phyloP scores from a whole-genome alignment of 305 asterid species.

The Solanum chacoense region DNA sequence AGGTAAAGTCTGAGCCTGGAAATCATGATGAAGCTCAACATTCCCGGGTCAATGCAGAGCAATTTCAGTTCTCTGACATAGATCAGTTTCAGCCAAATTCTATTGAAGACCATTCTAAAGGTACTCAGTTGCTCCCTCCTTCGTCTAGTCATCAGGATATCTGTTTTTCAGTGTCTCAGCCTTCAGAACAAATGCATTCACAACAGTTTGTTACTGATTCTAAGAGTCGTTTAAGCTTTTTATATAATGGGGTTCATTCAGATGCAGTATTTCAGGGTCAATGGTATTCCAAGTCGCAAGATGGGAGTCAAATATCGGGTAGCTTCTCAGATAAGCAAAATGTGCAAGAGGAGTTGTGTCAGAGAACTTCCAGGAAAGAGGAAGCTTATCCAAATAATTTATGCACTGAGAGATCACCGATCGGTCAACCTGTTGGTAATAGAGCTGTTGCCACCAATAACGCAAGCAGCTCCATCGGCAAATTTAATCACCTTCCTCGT shows the following conservation, averaged over 20 bases:
- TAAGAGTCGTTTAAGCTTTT: constrained; percentile 28
- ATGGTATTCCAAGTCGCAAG: constrained; percentile 45
- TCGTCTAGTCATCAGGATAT: constrained; percentile 36
- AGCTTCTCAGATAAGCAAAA: constrained; percentile 32
- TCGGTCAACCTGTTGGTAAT: constrained; percentile 39
- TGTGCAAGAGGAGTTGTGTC: constrained; percentile 49
- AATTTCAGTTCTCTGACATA: constrained; percentile 45
- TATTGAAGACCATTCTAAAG: constrained; percentile 43
- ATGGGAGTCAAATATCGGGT: constrained; percentile 41
- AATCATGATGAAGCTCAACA: constrained; percentile 35
- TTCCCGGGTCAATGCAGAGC: constrained; percentile 43
- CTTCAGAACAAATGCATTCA: constrained; percentile 53
- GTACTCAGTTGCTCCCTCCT: constrained; percentile 32
- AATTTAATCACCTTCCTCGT: constrained; percentile 31
- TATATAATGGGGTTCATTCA: constrained; percentile 39
- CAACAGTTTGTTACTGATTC: constrained; percentile 45
- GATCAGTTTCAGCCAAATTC: constrained; percentile 44
- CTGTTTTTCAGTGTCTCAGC: constrained; percentile 29
- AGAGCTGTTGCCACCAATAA: constrained; percentile 40
- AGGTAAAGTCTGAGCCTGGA: constrained; percentile 47
- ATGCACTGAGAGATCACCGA: constrained; percentile 53
- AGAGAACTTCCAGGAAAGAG: constrained; percentile 48
- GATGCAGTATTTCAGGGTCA: constrained; percentile 42
- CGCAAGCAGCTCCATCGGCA: constrained; percentile 24
- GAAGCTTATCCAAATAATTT: constrained; percentile 61